Conservation (phyloP, 2,329 filamentous ascomycete genomes). For the Phialophora expanda region DNA sequence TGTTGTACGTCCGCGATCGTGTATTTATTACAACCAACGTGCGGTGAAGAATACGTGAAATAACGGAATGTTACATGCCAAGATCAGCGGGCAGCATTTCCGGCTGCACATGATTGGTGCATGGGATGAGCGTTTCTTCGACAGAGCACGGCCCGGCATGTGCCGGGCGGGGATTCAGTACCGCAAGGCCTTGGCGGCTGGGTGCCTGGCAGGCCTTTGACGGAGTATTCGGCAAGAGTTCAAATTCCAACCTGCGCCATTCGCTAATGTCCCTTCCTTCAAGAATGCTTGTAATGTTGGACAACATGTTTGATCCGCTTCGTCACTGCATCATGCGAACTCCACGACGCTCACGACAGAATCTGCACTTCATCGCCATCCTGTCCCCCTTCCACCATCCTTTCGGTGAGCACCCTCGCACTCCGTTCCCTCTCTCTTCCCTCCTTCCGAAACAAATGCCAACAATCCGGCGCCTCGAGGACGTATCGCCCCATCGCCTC, state of each 20-base stretch:
- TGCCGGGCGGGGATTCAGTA: no score
- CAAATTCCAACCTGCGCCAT: background rate
- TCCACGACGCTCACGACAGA: constrained; percentile 7
- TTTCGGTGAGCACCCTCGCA: constrained; percentile 9
- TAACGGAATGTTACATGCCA: no score
- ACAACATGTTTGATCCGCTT: background rate
- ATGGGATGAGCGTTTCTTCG: no score
- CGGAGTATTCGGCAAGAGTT: no score
- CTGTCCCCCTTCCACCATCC: constrained; percentile 24
- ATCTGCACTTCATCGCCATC: constrained; percentile 29
- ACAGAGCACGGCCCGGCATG: no score
- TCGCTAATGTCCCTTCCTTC: background rate
- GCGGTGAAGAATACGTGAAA: no score
- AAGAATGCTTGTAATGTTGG: background rate
- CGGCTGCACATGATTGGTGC: no score
- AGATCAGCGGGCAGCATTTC: no score
- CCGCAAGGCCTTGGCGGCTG: no score
- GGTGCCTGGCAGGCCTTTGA: no score
- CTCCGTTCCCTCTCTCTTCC: constrained; percentile 27
- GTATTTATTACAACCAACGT: no score
- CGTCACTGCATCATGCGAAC: background rate
- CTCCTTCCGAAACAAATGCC: constrained; percentile 51
- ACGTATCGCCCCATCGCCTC: constrained; percentile 93
- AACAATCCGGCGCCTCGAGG: constrained; percentile 57
- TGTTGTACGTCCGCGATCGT: no score